Evolutionary conservation across 441 rosid species (phyloP).

Genomic region (Croton setiger): DNA sequence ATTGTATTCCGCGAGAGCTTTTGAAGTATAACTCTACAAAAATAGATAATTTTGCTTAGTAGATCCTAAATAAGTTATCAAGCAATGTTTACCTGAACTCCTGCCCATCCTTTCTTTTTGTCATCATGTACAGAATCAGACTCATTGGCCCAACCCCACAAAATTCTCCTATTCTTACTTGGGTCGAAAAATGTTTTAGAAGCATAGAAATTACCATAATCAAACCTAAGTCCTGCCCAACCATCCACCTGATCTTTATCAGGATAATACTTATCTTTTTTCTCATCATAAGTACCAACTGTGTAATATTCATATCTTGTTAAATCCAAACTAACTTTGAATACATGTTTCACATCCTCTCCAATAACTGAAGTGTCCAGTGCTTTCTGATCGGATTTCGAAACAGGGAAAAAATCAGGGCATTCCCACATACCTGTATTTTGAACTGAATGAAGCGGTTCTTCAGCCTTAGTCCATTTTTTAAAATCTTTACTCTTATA

Average conservation of each 20-base stretch:
- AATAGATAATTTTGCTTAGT: too few relatives aligned
- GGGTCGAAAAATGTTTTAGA: slow-evolving; percentile 79
- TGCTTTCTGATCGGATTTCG: slow-evolving; percentile 33
- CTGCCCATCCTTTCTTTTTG: slow-evolving; percentile 71
- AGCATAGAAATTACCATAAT: slow-evolving; percentile 85
- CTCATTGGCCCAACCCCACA: slow-evolving; percentile 95
- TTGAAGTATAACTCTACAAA: too few relatives aligned
- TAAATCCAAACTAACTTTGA: slow-evolving; percentile 69
- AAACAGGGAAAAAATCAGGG: too few relatives aligned
- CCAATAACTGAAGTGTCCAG: slow-evolving; percentile 44
- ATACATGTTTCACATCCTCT: slow-evolving; percentile 42
- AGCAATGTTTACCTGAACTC: slow-evolving; percentile 54
- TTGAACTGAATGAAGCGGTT: slow-evolving; percentile 50
- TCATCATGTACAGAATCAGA: slow-evolving; percentile 50
- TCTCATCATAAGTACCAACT: slow-evolving; percentile 47
- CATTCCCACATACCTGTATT: slow-evolving; percentile 80
- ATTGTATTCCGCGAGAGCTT: too few relatives aligned
- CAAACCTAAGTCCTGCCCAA: slow-evolving; percentile 73
- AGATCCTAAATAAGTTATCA: too few relatives aligned
- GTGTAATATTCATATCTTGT: slow-evolving; percentile 81
- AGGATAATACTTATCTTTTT: slow-evolving; percentile 46
- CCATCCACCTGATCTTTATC: slow-evolving; percentile 53
- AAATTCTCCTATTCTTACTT: slow-evolving; percentile 50
- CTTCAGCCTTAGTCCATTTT: slow-evolving; percentile 59
- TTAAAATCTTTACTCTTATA: slow-evolving; percentile 64